These are phyloP conservation scores for Magnaporthiopsis incrustans DNA, from an alignment of 2,329 filamentous ascomycete species.

Conservation along the genomic window DNA sequence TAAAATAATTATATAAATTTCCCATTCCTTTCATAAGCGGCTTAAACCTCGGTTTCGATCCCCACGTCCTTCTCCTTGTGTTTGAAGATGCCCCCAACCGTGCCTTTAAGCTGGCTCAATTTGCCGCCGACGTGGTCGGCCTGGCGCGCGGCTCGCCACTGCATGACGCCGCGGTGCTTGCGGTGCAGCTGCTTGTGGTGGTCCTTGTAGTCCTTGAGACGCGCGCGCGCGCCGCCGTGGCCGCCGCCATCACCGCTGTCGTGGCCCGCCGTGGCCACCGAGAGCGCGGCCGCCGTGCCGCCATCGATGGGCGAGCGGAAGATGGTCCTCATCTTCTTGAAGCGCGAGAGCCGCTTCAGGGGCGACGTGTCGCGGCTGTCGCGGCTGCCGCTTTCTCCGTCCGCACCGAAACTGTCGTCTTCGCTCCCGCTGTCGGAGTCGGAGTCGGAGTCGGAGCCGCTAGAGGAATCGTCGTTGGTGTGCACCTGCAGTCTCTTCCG, in stretches of 20 bases:
- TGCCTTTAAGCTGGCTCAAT: constrained; percentile 47
- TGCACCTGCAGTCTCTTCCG: constrained; percentile 26
- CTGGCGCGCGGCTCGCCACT: constrained; percentile 54
- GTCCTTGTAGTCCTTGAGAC: constrained; percentile 52
- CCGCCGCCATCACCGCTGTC: constrained; percentile 23
- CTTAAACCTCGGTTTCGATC: constrained; percentile 62
- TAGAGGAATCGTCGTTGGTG: constrained; percentile 13
- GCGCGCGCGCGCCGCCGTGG: constrained; percentile 35
- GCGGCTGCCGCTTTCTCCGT: constrained; percentile 1
- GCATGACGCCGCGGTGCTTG: constrained; percentile 63
- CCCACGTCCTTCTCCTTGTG: constrained; percentile 50
- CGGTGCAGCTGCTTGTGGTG: constrained; percentile 53
- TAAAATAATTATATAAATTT: too few species aligned
- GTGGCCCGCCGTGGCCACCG: constrained; percentile 11
- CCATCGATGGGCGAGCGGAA: constrained; percentile 17
- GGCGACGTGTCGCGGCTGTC: background rate
- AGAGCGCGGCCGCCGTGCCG: constrained; percentile 11
- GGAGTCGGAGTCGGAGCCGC: constrained; percentile 9
- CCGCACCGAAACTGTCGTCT: background rate
- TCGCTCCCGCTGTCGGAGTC: constrained; percentile 9
- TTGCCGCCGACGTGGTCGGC: constrained; percentile 43
- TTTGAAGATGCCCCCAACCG: constrained; percentile 48
- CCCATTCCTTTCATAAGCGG: too few species aligned
- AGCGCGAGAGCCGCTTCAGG: constrained; percentile 3
- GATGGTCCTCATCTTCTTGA: constrained; percentile 16